Conservation (phyloP, 169 alveolate genomes). For the Plasmodium vinckei region DNA sequence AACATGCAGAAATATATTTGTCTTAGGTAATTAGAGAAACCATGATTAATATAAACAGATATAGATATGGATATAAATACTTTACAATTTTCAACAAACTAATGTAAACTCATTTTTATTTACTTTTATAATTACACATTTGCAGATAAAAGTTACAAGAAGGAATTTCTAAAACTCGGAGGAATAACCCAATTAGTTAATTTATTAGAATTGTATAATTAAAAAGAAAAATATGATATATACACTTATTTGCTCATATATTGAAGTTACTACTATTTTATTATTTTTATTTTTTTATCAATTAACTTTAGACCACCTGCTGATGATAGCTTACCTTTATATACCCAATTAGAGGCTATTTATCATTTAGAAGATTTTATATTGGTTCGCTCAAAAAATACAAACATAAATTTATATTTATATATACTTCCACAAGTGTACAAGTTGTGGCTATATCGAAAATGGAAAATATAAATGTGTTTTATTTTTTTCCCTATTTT, state of each 20-base stretch:
- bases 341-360: constrained; percentile 92
- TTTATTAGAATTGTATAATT: constrained; percentile 77
- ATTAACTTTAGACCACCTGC: constrained; percentile 72
- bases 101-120: neutral
- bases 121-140: neutral
- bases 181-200: constrained; percentile 88
- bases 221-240: neutral
- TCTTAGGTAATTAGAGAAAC: constrained; percentile 79
- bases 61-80: too few relatives aligned
- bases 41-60: neutral
- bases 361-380: constrained; percentile 91
- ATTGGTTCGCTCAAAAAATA: constrained; percentile 74
- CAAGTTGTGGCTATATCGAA: neutral
- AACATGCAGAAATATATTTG: constrained; percentile 91
- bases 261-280: neutral
- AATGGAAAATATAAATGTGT: neutral
- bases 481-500: neutral
- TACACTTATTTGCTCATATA: neutral
- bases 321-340: constrained; percentile 83
- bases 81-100: too few relatives aligned
- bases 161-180: constrained; percentile 89
- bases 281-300: constrained; percentile 8
- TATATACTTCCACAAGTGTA: neutral
- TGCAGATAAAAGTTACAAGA: constrained; percentile 87
- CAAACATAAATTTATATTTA: neutral